Conservation (phyloP, 371 early-diverging fungal genomes). For the Mortierella sp. region DNA sequence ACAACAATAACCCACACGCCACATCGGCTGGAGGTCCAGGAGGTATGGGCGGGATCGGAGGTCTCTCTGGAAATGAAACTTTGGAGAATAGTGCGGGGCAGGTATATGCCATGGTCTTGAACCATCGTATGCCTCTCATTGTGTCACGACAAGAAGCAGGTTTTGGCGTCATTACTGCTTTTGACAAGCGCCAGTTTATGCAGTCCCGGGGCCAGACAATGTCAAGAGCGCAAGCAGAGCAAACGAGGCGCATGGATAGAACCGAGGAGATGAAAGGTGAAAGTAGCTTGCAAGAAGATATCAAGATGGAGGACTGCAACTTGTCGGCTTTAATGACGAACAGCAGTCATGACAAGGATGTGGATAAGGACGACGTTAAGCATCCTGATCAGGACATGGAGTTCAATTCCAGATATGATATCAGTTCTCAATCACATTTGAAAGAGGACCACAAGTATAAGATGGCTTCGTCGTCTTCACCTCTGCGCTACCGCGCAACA, state of each 20-base stretch:
- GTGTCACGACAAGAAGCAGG: conserved; percentile 54
- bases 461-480: not conserved
- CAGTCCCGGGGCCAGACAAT: not conserved
- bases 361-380: no score
- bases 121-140: conserved; percentile 69
- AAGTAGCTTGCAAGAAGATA: no score
- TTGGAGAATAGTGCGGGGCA: conserved; percentile 55
- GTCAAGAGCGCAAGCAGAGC: conserved; percentile 5
- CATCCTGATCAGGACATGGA: conserved; percentile 38
- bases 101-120: conserved; percentile 63
- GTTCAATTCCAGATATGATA: conserved; percentile 8
- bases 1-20: not conserved
- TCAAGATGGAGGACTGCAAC: conserved; percentile 11
- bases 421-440: not conserved
- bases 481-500: not conserved
- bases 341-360: no score
- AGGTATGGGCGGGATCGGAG: conserved; percentile 32
- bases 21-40: not conserved
- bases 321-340: no score
- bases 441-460: not conserved
- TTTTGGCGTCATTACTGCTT: not conserved
- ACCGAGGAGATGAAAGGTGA: no score
- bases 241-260: no score
- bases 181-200: not conserved
- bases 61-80: conserved; percentile 22